Evolutionary conservation across 2,329 filamentous ascomycete genomes (phyloP).

Genomic region (Didymella segeticola): DNA sequence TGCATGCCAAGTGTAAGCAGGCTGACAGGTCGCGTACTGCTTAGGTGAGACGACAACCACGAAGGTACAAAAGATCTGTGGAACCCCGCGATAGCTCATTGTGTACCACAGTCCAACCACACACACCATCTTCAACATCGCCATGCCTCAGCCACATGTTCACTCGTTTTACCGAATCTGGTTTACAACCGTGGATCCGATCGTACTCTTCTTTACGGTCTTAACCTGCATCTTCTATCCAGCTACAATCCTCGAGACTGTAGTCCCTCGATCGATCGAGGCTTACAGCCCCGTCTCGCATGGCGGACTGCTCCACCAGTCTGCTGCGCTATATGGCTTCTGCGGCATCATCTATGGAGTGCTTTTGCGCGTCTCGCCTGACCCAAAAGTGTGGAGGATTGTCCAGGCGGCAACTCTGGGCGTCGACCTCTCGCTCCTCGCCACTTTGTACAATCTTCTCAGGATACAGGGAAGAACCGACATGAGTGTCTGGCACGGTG

Average conservation of each 20-base stretch:
- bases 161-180: conserved; percentile 20
- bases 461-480: conserved; percentile 1
- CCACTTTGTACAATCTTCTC: not conserved
- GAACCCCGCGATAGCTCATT: not conserved
- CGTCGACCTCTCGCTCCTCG: conserved; percentile 13
- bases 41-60: conserved; percentile 3
- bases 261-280: conserved; percentile 6
- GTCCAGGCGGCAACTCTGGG: conserved; percentile 16
- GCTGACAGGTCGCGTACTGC: not conserved
- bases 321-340: conserved; percentile 13
- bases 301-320: conserved; percentile 13
- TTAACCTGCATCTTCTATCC: conserved; percentile 14
- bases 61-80: not conserved
- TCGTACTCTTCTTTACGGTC: conserved; percentile 17
- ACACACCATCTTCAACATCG: not conserved
- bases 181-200: conserved; percentile 22
- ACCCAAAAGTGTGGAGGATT: conserved; percentile 19
- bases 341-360: conserved; percentile 15
- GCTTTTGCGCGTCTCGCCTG: conserved; percentile 9
- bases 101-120: not conserved
- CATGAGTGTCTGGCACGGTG: not conserved
- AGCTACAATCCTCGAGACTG: conserved; percentile 1
- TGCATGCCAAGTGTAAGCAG: conserved; percentile 8
- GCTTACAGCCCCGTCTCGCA: conserved; percentile 3
- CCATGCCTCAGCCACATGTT: conserved; percentile 15